Conservation (phyloP, 805 yeast species). For the Metschnikowia bowlesiae region DNA sequence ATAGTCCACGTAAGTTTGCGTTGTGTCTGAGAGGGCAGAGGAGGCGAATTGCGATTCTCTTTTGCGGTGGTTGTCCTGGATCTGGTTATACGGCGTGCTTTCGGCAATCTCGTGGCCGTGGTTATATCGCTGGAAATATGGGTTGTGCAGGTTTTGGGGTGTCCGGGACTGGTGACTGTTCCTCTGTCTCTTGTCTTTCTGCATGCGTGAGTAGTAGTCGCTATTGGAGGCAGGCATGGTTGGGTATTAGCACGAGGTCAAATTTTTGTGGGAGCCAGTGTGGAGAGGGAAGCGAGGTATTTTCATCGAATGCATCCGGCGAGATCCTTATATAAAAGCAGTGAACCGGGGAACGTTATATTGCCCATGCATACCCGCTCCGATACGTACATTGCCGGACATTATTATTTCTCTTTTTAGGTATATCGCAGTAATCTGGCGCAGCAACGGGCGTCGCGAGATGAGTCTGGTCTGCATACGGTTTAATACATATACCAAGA, state of each 20-base stretch:
- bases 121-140: constrained; percentile 3
- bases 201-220: constrained; percentile 10
- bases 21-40: constrained; percentile 12
- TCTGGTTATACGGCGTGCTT: constrained; percentile 4
- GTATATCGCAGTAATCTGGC: neutral
- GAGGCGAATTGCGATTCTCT: constrained; percentile 7
- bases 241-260: neutral
- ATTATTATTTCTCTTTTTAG: neutral
- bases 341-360: neutral
- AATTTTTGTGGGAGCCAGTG: neutral
- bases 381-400: neutral
- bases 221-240: constrained; percentile 8
- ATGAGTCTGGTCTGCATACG: neutral
- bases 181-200: neutral
- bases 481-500: neutral
- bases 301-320: neutral
- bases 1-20: constrained; percentile 14
- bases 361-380: neutral
- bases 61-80: constrained; percentile 2
- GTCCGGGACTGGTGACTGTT: neutral
- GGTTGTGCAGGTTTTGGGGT: constrained; percentile 4
- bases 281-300: neutral
- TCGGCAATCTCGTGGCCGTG: constrained; percentile 1
- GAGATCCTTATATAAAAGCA: neutral
- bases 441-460: neutral